Conservation (phyloP, 108 stramenopile species). For the Cyclotella cryptica region DNA sequence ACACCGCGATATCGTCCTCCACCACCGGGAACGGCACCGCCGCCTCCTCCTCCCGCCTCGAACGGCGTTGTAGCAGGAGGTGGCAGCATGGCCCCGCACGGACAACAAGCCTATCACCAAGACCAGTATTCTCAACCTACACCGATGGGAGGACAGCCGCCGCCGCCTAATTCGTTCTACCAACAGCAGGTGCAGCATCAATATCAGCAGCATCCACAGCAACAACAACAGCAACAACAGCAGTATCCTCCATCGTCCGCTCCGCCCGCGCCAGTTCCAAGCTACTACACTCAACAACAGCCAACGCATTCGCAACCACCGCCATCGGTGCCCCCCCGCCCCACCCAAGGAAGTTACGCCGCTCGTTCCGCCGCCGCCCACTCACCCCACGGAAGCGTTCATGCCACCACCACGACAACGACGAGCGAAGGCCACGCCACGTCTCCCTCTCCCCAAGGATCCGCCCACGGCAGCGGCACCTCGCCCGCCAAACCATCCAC, state of each 20-base stretch:
- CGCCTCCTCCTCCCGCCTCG: constrained; percentile 38
- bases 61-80: neutral
- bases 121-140: constrained; percentile 13
- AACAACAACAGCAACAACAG: constrained; percentile 42
- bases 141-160: constrained; percentile 4
- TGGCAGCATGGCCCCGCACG: constrained; percentile 31
- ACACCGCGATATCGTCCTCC: constrained; percentile 48
- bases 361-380: constrained; percentile 44
- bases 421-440: neutral
- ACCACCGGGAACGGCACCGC: constrained; percentile 48
- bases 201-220: constrained; percentile 23
- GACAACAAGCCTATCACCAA: constrained; percentile 23
- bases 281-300: constrained; percentile 21
- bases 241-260: neutral
- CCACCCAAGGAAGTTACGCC: constrained; percentile 32
- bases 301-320: constrained; percentile 14
- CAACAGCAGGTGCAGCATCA: constrained; percentile 34
- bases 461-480: constrained; percentile 8
- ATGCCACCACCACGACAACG: constrained; percentile 3
- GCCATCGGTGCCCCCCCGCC: neutral
- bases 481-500: neutral
- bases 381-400: constrained; percentile 27
- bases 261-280: neutral
- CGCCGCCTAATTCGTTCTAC: constrained; percentile 25
- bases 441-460: neutral